Evolutionary conservation across 129 eudicot species (phyloP), one percentile per base, ranked within the genome.

Genomic region (Chrysanthemum makinoi): DNA sequence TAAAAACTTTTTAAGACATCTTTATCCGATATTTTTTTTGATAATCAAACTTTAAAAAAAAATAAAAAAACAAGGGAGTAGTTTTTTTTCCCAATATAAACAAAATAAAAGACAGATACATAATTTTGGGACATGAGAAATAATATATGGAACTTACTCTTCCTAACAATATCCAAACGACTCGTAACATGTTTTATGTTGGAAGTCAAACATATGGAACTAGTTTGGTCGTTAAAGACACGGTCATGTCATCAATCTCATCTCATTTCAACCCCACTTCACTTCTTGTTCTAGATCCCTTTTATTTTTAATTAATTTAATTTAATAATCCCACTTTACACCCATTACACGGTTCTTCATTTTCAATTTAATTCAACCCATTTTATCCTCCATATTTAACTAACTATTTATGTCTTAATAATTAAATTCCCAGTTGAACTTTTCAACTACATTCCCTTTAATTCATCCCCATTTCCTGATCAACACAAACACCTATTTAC

Each of bases 401-500:
- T 39, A 39, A 0, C 10, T 6, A 39, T 7, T 39, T 39, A 39
- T 39, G 46, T 39, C 46, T 39, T 39, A 35, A 18, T 58, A 18
- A n/a, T 64, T 17, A 39, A 64, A n/a, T 43, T 14, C 58, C 49
- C 65, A 20, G 18, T 66, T 43, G 65, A 70, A 70, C 62, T 15
- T 39, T 70, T 70, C 76, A 62, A 68, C 69, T 50, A 22, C 30
- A 70, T 66, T 60, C 81, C 77, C 81, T 78, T 54, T 44, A 71
- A 64, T 55, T 55, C 72, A 51, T 77, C 72, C 66, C 75, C 68
- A 61, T 58, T 39, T 60, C 54, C 68, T 50, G 4, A 9, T 66
- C 70, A 33, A 8, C 70, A 62, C 50, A 35, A 15, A 39, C 22
- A 73, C 77, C 62, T 30, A 64, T 63, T 20, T 50, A 64, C 78